phyloP scores from a whole-genome alignment of 495 filamentous ascomycete genomes.

The Aspergillus conjunctus region DNA sequence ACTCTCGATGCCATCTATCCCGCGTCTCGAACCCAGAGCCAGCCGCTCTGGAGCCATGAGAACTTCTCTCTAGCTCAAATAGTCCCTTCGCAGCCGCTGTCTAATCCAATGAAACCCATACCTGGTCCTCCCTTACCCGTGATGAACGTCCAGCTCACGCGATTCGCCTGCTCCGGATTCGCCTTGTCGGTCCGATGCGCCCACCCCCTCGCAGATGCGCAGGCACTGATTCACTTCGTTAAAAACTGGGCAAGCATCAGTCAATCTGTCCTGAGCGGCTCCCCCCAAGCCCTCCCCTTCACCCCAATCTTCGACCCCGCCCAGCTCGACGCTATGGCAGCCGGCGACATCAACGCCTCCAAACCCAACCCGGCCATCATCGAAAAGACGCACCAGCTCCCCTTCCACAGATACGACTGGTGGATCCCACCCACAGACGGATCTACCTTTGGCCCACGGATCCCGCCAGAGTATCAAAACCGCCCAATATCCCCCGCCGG shows the following conservation, averaged over 20 bases:
- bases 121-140: constrained; percentile 30
- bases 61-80: constrained; percentile 21
- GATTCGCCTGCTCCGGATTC: constrained; percentile 44
- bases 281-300: constrained; percentile 10
- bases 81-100: constrained; percentile 14
- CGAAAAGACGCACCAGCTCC: constrained; percentile 22
- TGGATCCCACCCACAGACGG: constrained; percentile 25
- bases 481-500: constrained; percentile 19
- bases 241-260: constrained; percentile 45
- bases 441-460: constrained; percentile 12
- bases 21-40: constrained; percentile 26
- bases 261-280: constrained; percentile 19
- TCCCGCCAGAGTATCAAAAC: constrained; percentile 24
- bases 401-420: constrained; percentile 39
- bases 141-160: constrained; percentile 42
- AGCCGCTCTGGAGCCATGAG: constrained; percentile 33
- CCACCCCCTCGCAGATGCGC: constrained; percentile 53
- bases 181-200: constrained; percentile 44
- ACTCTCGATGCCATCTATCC: constrained; percentile 33
- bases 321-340: constrained; percentile 30
- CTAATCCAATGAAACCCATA: constrained; percentile 21
- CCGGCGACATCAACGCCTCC: constrained; percentile 34
- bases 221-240: constrained; percentile 47
- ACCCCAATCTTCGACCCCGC: constrained; percentile 32
- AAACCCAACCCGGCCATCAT: constrained; percentile 25